These are phyloP conservation scores for Fusarium pseudograminearum DNA, from an alignment of 2,329 filamentous ascomycete species.

Conservation along the genomic window DNA sequence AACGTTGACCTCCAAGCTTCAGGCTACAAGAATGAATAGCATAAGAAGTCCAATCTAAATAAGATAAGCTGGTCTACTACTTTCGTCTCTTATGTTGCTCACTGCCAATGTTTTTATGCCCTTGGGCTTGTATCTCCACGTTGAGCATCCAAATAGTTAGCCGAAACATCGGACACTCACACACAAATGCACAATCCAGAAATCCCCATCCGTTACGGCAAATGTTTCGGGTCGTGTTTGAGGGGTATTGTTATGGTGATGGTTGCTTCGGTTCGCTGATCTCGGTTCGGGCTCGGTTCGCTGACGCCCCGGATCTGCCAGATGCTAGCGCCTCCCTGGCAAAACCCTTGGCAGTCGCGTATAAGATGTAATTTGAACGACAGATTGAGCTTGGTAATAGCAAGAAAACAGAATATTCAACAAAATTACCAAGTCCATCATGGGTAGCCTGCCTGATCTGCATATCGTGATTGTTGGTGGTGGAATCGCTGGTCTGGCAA, in stretches of 20 bases:
- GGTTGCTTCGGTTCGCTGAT: conserved; percentile 3
- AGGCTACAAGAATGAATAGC: no score
- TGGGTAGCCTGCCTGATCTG: conserved; percentile 39
- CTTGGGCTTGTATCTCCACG: background rate
- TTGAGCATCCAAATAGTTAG: background rate
- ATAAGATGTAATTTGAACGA: conserved; percentile 20
- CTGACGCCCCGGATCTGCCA: background rate
- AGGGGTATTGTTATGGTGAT: background rate
- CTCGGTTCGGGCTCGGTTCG: conserved; percentile 33
- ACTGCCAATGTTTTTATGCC: no score
- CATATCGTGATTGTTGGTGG: conserved; percentile 40
- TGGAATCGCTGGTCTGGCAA: conserved; percentile 38
- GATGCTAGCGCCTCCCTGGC: background rate
- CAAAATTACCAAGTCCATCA: conserved; percentile 3
- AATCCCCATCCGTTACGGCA: background rate
- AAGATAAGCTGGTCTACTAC: no score
- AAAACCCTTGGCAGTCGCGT: conserved; percentile 4
- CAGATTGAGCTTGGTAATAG: background rate
- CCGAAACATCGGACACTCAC: background rate
- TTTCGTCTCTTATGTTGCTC: no score
- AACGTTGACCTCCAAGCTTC: no score
- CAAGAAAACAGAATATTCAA: background rate
- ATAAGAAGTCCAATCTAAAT: no score
- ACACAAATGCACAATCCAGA: background rate
- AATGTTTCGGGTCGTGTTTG: background rate